Conservation (phyloP, 1,139 yeast species). For the Candida albicans region DNA sequence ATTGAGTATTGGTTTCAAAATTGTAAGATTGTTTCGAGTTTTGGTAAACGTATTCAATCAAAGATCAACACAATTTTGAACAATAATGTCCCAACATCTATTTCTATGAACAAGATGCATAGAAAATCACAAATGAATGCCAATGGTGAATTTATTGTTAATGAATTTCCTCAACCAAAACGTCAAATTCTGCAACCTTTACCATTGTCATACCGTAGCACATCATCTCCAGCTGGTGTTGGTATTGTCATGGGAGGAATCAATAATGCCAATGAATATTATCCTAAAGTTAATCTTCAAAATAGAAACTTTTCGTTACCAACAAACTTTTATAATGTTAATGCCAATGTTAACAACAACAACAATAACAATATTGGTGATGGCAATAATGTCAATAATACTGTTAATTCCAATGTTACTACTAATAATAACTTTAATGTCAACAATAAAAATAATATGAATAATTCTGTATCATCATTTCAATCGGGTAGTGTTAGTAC, state of each 20-base stretch:
- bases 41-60: slow-evolving; percentile 49
- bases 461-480: slow-evolving; percentile 9
- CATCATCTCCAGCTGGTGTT: slow-evolving; percentile 9
- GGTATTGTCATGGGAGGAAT: slow-evolving; percentile 2
- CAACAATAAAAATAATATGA: slow-evolving; percentile 10
- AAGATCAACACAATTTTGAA: slow-evolving; percentile 41
- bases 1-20: slow-evolving; percentile 45
- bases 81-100: slow-evolving; percentile 6
- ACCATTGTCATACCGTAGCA: slow-evolving; percentile 6
- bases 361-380: slow-evolving; percentile 1
- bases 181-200: slow-evolving; percentile 5
- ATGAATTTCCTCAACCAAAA: slow-evolving; percentile 9
- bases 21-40: slow-evolving; percentile 45
- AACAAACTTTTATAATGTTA: slow-evolving; percentile 12
- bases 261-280: slow-evolving; percentile 5
- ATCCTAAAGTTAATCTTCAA: slow-evolving; percentile 8
- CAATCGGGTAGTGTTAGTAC: slow-evolving; percentile 6
- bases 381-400: slow-evolving; percentile 8
- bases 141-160: slow-evolving; percentile 31
- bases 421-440: slow-evolving; percentile 4
- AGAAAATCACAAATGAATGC: slow-evolving; percentile 28
- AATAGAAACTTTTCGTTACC: slow-evolving; percentile 14
- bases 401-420: slow-evolving; percentile 5
- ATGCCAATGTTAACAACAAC: slow-evolving; percentile 7
- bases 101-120: slow-evolving; percentile 5